Conservation (phyloP, 192 early-diverging fungal genomes). For the Coemansia sp. region DNA sequence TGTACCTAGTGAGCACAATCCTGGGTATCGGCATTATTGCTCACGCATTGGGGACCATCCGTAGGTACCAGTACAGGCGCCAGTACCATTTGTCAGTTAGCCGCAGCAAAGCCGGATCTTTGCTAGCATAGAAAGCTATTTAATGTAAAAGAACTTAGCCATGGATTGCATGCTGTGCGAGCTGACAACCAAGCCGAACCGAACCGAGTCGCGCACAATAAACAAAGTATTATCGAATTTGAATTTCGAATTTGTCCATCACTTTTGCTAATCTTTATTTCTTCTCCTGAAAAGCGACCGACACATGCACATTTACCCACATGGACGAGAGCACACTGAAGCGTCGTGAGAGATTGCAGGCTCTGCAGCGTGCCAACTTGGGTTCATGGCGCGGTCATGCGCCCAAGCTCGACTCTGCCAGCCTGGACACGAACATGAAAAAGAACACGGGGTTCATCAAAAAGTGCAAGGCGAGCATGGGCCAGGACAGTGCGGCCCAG, state of each 20-base stretch:
- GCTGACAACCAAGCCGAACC: no score
- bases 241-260: not conserved
- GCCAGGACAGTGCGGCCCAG: constrained; percentile 62
- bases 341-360: constrained; percentile 41
- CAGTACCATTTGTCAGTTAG: constrained; percentile 29
- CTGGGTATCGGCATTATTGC: constrained; percentile 37
- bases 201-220: no score
- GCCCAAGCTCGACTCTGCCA: constrained; percentile 15
- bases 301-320: constrained; percentile 30
- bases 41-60: constrained; percentile 25
- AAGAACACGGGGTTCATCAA: constrained; percentile 96
- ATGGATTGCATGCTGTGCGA: no score
- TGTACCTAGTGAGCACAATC: constrained; percentile 35
- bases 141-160: not conserved
- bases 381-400: constrained; percentile 33
- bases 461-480: constrained; percentile 76
- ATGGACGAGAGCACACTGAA: constrained; percentile 49
- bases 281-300: not conserved
- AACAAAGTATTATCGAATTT: no score
- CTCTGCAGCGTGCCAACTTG: constrained; percentile 38
- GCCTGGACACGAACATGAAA: constrained; percentile 91
- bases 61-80: constrained; percentile 35
- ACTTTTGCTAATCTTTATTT: not conserved
- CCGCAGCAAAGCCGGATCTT: constrained; percentile 16
- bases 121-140: constrained; percentile 7